Evolutionary conservation across 306 rosid genomes (phyloP).

Genomic region (Pueraria montana): DNA sequence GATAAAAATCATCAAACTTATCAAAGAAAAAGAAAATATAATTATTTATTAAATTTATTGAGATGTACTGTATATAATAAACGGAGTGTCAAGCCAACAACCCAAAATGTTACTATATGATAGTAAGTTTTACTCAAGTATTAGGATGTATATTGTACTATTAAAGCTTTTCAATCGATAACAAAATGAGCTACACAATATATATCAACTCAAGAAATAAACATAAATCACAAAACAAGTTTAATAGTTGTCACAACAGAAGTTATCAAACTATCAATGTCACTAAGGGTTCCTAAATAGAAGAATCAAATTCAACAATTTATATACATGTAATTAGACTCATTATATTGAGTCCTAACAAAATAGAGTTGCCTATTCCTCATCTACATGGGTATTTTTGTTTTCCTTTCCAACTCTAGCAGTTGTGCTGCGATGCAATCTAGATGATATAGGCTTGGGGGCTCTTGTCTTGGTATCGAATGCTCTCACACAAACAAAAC

Average conservation of each 20-base stretch:
- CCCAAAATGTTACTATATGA: too few species aligned
- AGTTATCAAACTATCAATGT: not conserved
- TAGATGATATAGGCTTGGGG: conserved; percentile 43
- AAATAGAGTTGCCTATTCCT: not conserved
- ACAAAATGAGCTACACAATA: not conserved
- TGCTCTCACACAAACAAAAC: conserved; percentile 69
- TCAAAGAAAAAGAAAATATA: too few species aligned
- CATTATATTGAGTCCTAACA: too few species aligned
- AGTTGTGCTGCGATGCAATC: conserved; percentile 54
- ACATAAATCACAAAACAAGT: not conserved
- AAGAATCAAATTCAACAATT: too few species aligned
- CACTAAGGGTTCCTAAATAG: not conserved
- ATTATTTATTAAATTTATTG: too few species aligned
- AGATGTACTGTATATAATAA: too few species aligned
- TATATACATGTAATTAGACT: too few species aligned
- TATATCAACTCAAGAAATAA: not conserved
- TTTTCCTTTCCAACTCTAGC: not conserved
- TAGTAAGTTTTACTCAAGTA: too few species aligned
- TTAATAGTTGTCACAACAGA: not conserved
- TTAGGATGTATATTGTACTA: not conserved
- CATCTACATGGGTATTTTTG: not conserved
- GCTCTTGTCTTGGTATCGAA: conserved; percentile 50
- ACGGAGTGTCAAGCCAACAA: too few species aligned
- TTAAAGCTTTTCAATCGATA: too few species aligned
- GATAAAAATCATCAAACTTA: too few species aligned